Evolutionary conservation across 441 rosid genomes (phyloP).

Genomic region (Populus hybrid): DNA sequence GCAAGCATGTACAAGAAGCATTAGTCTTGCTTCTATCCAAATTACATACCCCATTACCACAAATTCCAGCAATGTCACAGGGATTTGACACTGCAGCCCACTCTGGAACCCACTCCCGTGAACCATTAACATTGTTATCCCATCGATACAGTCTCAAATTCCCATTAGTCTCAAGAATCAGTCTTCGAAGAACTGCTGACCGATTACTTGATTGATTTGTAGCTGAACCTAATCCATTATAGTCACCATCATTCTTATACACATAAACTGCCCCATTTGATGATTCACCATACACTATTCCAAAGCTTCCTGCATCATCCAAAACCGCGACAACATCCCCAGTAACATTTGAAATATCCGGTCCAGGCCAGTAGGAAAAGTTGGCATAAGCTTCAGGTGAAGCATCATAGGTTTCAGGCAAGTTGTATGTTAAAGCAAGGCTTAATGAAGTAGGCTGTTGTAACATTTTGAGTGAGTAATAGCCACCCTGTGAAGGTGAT

Average conservation of each 20-base stretch:
- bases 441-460: conserved; percentile 82
- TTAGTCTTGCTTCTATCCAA: conserved; percentile 64
- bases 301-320: conserved; percentile 80
- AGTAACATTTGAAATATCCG: conserved; percentile 81
- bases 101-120: conserved; percentile 78
- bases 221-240: conserved; percentile 36
- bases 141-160: conserved; percentile 74
- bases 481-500: conserved; percentile 44
- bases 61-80: conserved; percentile 76
- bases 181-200: conserved; percentile 42
- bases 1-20: conserved; percentile 72
- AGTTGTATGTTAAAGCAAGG: conserved; percentile 74
- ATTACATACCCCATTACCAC: conserved; percentile 81
- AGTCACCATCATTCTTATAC: conserved; percentile 60
- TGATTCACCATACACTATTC: conserved; percentile 76
- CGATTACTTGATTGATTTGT: conserved; percentile 33
- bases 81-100: conserved; percentile 96
- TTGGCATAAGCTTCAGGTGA: conserved; percentile 40
- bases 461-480: conserved; percentile 77
- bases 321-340: conserved; percentile 71
- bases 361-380: conserved; percentile 81
- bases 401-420: conserved; percentile 35
- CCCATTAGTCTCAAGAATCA: conserved; percentile 73
- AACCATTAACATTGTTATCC: conserved; percentile 76
- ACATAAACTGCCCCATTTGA: conserved; percentile 73